These are phyloP conservation scores for Quercus parvula DNA, from an alignment of 306 rosid species.

Conservation along the genomic window DNA sequence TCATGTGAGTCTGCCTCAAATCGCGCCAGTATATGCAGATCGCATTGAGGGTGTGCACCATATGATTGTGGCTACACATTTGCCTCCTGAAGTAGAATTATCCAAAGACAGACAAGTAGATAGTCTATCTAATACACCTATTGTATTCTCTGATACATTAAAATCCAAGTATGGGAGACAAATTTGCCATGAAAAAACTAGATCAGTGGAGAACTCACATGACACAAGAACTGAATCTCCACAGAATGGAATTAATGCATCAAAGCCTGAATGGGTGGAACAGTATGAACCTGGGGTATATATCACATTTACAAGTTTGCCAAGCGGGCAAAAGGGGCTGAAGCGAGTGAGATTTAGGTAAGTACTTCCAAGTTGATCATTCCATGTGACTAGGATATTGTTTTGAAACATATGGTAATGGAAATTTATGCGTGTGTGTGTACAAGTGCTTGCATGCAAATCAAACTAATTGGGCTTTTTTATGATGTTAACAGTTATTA, in stretches of 20 bases:
- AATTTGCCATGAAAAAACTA: slow-evolving; percentile 23
- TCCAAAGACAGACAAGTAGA: slow-evolving; percentile 39
- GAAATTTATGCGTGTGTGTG: neutral
- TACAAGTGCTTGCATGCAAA: neutral
- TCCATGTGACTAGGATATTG: neutral
- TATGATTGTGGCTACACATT: neutral
- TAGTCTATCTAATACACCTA: slow-evolving; percentile 53
- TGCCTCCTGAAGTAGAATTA: slow-evolving; percentile 23
- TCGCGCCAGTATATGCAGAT: slow-evolving; percentile 39
- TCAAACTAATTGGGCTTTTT: neutral
- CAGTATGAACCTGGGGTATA: slow-evolving; percentile 73
- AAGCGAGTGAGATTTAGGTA: slow-evolving; percentile 87
- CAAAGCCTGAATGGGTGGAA: slow-evolving; percentile 65
- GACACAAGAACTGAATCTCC: slow-evolving; percentile 24
- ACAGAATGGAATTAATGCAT: slow-evolving; percentile 29
- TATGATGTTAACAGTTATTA: neutral
- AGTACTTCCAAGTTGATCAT: neutral
- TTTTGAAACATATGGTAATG: neutral
- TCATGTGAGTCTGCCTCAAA: slow-evolving; percentile 33
- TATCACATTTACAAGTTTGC: slow-evolving; percentile 57
- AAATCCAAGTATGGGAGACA: slow-evolving; percentile 56
- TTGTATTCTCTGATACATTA: slow-evolving; percentile 44
- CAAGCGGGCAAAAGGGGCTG: slow-evolving; percentile 63
- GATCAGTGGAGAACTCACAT: slow-evolving; percentile 24
- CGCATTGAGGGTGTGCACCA: slow-evolving; percentile 1